phyloP scores from a whole-genome alignment of 495 filamentous ascomycete genomes.

The Cudoniella acicularis region DNA sequence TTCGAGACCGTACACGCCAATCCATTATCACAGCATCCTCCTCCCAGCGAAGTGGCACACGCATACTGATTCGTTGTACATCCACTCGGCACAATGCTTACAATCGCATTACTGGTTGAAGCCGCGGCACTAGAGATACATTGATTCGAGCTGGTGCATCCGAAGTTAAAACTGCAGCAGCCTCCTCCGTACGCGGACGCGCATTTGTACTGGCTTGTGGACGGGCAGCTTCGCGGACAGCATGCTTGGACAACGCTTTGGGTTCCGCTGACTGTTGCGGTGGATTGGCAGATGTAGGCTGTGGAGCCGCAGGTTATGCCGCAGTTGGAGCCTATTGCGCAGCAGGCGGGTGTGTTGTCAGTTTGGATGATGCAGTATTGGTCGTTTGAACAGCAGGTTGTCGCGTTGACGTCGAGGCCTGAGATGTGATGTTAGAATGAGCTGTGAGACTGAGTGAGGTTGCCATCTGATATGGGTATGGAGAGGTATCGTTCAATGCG shows the following conservation, averaged over 20 bases:
- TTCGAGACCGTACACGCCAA: slow-evolving; percentile 15
- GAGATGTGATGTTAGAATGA: not conserved
- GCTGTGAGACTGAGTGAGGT: not conserved
- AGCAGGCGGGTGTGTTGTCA: slow-evolving; percentile 13
- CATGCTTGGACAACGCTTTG: slow-evolving; percentile 6
- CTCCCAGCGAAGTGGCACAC: slow-evolving; percentile 16
- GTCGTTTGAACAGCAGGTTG: slow-evolving; percentile 20
- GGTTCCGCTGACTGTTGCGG: slow-evolving; percentile 14
- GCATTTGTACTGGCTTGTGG: slow-evolving; percentile 20
- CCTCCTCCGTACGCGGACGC: slow-evolving; percentile 16
- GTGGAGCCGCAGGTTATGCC: slow-evolving; percentile 10
- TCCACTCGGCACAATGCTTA: slow-evolving; percentile 9
- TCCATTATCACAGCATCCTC: slow-evolving; percentile 22
- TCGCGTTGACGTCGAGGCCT: slow-evolving; percentile 20
- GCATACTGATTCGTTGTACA: slow-evolving; percentile 21
- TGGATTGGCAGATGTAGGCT: slow-evolving; percentile 13
- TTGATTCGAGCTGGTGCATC: not conserved
- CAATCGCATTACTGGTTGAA: slow-evolving; percentile 1
- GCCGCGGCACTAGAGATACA: slow-evolving; percentile 12
- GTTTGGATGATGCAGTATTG: slow-evolving; percentile 20
- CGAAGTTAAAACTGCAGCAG: slow-evolving; percentile 21
- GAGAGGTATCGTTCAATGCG: not conserved
- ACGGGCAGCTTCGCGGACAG: slow-evolving; percentile 17
- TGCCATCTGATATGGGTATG: too few species aligned
- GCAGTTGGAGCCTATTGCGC: slow-evolving; percentile 22